Base-by-base conservation (phyloP, 208 protist genomes). In the Acanthamoeba lenticulata region DNA sequence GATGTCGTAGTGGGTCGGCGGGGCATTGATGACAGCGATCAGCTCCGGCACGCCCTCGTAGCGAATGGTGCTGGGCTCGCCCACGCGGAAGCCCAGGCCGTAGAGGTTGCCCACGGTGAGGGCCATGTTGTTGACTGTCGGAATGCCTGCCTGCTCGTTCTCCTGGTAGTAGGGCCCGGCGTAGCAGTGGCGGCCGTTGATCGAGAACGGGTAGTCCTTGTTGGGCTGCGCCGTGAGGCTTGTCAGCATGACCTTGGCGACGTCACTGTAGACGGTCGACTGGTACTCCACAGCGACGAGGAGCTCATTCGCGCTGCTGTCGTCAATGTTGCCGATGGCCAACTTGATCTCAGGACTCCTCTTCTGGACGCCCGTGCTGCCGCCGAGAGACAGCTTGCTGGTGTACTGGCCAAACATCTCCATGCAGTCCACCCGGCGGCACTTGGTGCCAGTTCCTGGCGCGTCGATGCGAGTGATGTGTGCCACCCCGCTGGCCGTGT, bases 281-380 rank as follows among this genome's bases (percentile, higher is more conserved):
- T 15, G 24, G 60, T 69, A 69, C 60, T 69, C 60, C 24, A 27
- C 60, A 7, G 27, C 60, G 29, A 69, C 21, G 27, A 69, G 21
- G 24, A 69, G 27, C 29, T 69, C 60, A 13, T 69, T 69, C 24
- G 60, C 60, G 27, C 32, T 34, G 60, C 60, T 69, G 60, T 69
- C 60, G 60, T 69, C 60, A 15, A 69, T 69, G 60, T 69, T 69
- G 60, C 60, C 60, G 60, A 69, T 69, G 60, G 60, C 60, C n/a
- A 69, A 13, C 15, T 69, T 15, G 60, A 34, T 15, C 60, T 69
- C 60, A 11, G 60, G 60, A 27, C 60, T 69, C 27, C 60, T 15
- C 21, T 15, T 15, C 27, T 15, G 60, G 21, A 34, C 60, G n/a
- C 60, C 60, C 15, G 15, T n/a, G 21, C 3, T 7, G 60, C 21